A percentile compares a stretch with the other conserved stretches of the same genome.
Evolutionary conservation across 2,329 filamentous ascomycete species (phyloP).

Genomic region (Colletotrichum paranaense): DNA sequence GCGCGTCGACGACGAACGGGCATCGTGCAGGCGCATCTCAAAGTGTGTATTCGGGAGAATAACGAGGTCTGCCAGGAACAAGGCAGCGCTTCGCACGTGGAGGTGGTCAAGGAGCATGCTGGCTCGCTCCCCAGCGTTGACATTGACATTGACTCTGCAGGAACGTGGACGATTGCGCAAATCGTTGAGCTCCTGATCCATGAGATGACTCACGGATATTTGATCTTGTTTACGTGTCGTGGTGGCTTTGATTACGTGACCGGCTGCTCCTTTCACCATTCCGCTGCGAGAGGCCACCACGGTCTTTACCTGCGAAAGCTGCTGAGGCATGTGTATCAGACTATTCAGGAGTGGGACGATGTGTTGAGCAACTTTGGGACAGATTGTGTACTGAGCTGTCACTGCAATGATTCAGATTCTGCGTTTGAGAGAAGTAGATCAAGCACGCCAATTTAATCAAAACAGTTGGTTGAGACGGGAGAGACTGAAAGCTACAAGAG

Average conservation of each 20-base stretch:
- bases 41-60: background rate
- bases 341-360: slow-evolving; percentile 13
- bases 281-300: background rate
- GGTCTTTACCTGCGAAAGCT: background rate
- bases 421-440: background rate
- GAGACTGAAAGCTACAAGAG: no score
- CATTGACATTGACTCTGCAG: background rate
- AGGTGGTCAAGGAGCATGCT: background rate
- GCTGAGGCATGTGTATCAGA: slow-evolving; percentile 8
- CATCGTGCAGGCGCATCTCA: background rate
- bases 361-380: background rate
- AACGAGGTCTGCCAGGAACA: background rate
- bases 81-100: background rate
- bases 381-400: background rate
- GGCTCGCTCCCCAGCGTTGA: background rate
- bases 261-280: background rate
- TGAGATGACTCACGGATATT: slow-evolving; percentile 34
- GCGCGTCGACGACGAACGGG: no score
- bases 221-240: slow-evolving; percentile 11
- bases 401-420: background rate
- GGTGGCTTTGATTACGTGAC: background rate
- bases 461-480: no score
- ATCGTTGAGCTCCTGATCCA: slow-evolving; percentile 45
- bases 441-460: background rate
- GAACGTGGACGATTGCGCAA: slow-evolving; percentile 39